Base-by-base conservation (phyloP, 768 basidiomycete species). In the Cytidiella melzeri region DNA sequence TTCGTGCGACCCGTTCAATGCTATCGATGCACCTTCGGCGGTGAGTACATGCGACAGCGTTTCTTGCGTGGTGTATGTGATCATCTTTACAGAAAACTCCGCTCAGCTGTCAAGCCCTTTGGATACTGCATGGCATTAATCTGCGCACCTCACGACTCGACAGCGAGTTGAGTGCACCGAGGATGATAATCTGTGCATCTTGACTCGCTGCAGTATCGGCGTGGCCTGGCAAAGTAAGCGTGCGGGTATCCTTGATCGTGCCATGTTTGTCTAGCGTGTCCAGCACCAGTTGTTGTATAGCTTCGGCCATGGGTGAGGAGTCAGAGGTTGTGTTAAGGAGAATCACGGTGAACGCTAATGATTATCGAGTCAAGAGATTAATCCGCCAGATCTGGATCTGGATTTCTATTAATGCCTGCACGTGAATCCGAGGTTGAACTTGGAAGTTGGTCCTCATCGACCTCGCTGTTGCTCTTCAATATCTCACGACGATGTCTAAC, bases 151-250 rank as follows among this genome's bases (percentile, higher is more conserved):
- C 90, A 61, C 88, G 85, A 64, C 86, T 87, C 13, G 77, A 70
- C 47, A 99, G 74, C 24, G 92, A 95, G 69, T 96, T 97, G 58
- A 99, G 73, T 2, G 90, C 93, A 55, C 91, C 92, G 41, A 94
- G 83, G 57, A 98, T 79, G 45, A 73, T 73, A 57, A 84, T 83
- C 73, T 97, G 95, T 49, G 78, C 80, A 62, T 92, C 90, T 64
- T 82, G 79, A 44, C 80, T 74, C 5, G 72, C 66, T 1, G 87
- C 84, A 30, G 75, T 72, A 20, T 70, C 64, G 21, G 69, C 64
- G 59, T 82, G 72, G 12, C 81, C 86, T 11, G 88, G 87, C 45
- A 92, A 68, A 37, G 74, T 66, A 20, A 92, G 74, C 26, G 72
- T 61, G 54, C 90, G 74, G 4, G 90, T 84, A 61, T 93, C 90